A percentile compares a stretch with the other conserved stretches of the same genome.
Evolutionary conservation across 176 grass and related monocot species (phyloP).

Genomic region (Aegilops longissima): DNA sequence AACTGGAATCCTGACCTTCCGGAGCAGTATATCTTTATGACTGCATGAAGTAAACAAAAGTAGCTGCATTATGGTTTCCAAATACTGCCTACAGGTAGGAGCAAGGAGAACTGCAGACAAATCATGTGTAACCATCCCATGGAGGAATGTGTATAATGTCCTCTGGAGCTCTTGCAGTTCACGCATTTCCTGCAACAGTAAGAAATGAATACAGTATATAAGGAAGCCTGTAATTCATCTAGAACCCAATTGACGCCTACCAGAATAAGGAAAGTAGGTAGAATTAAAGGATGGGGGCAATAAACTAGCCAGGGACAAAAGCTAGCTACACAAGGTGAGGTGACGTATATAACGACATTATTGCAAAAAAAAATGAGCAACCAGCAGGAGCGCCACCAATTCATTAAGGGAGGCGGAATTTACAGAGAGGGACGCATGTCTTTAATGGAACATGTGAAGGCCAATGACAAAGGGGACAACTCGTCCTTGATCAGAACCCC

Average conservation of each 20-base stretch:
- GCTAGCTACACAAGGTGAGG: not conserved
- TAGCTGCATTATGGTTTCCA: conserved; percentile 76
- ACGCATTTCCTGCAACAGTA: conserved; percentile 78
- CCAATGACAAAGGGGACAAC: not conserved
- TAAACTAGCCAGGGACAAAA: not conserved
- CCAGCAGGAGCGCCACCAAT: not conserved
- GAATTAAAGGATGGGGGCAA: conserved; percentile 4
- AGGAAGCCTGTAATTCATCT: conserved; percentile 3
- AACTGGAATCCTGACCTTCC: conserved; percentile 59
- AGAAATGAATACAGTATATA: conserved; percentile 28
- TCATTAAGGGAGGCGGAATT: not conserved
- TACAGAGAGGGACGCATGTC: not conserved
- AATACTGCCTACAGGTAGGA: conserved; percentile 62
- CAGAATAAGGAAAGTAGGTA: conserved; percentile 15
- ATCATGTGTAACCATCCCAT: conserved; percentile 77
- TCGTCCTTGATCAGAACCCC: not conserved
- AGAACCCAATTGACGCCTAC: not conserved
- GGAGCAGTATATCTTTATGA: conserved; percentile 88
- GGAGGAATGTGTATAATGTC: conserved; percentile 83
- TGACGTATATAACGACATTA: not conserved
- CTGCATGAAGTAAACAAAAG: conserved; percentile 79
- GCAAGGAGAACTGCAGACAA: conserved; percentile 79
- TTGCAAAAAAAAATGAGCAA: not conserved
- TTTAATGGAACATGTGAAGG: not conserved
- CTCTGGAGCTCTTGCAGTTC: conserved; percentile 93